phyloP scores from a whole-genome alignment of 352 stramenopile genomes.

The Pythium insidiosum region DNA sequence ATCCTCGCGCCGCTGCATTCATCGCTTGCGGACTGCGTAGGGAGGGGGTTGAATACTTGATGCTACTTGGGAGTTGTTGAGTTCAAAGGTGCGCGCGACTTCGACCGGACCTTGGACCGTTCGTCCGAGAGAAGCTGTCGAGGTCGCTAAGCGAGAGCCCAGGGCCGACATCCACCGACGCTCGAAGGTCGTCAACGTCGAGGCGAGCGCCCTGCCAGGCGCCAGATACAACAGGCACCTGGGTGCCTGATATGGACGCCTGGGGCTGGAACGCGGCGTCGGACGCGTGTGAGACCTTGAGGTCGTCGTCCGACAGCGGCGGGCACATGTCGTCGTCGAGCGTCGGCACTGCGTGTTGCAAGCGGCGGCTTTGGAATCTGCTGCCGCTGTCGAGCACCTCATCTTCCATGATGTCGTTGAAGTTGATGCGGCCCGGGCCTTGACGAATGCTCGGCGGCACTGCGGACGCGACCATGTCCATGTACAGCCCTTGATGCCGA shows the following conservation, averaged over 20 bases:
- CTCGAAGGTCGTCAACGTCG: slow-evolving; percentile 18
- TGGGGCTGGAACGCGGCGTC: too few species aligned
- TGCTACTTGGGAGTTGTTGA: background rate
- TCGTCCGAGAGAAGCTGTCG: slow-evolving; percentile 1
- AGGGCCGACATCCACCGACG: slow-evolving; percentile 3
- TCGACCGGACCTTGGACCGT: background rate
- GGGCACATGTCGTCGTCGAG: slow-evolving; percentile 14
- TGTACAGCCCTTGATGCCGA: slow-evolving; percentile 19
- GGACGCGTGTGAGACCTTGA: too few species aligned
- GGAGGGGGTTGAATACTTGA: background rate
- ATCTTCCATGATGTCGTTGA: slow-evolving; percentile 18
- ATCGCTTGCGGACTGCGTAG: too few species aligned
- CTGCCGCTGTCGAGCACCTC: slow-evolving; percentile 7
- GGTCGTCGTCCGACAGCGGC: too few species aligned
- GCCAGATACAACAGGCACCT: too few species aligned
- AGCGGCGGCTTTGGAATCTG: background rate
- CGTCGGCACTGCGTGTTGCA: background rate
- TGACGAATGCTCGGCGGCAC: background rate
- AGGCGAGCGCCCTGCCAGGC: too few species aligned
- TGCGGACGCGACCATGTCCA: slow-evolving; percentile 10
- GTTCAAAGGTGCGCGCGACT: background rate
- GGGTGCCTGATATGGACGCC: too few species aligned
- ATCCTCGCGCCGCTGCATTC: too few species aligned
- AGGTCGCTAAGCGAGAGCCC: slow-evolving; percentile 17
- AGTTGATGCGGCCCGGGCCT: slow-evolving; percentile 2